These are phyloP conservation scores for Colletotrichum lindemuthianum DNA, from an alignment of 2,329 filamentous ascomycete species.

Conservation along the genomic window DNA sequence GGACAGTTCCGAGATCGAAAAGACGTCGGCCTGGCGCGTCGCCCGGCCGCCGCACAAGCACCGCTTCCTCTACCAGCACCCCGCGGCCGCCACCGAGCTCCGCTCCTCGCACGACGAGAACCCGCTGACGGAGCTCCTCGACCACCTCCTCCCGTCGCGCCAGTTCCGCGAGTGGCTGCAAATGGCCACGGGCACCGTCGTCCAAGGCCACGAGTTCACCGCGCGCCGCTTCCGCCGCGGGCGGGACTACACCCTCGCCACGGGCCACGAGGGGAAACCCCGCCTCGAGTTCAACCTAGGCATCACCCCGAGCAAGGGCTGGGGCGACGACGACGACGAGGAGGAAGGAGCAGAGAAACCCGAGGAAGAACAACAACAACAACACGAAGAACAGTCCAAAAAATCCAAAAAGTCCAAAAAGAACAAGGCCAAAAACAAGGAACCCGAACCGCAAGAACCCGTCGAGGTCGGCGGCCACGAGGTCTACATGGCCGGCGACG, in stretches of 20 bases:
- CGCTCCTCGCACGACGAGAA: constrained; percentile 55
- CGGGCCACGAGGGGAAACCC: constrained; percentile 79
- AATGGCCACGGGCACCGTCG: constrained; percentile 78
- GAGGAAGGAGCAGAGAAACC: constrained; percentile 55
- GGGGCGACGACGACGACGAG: constrained; percentile 77
- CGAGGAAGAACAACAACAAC: constrained; percentile 42
- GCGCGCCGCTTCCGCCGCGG: constrained; percentile 88
- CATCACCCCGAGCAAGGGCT: constrained; percentile 85
- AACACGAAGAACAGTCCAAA: constrained; percentile 44
- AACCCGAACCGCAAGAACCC: constrained; percentile 40
- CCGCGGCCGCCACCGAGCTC: constrained; percentile 50
- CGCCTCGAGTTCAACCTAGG: constrained; percentile 88
- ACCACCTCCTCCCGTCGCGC: constrained; percentile 83
- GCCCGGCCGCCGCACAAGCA: constrained; percentile 95
- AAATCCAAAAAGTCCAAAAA: constrained; percentile 44
- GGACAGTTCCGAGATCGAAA: constrained; percentile 66
- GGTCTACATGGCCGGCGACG: constrained; percentile 93
- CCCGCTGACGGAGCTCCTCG: constrained; percentile 80
- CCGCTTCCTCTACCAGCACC: constrained; percentile 84
- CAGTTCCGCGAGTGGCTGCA: constrained; percentile 92
- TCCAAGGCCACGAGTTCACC: constrained; percentile 81
- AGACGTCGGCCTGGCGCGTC: constrained; percentile 73
- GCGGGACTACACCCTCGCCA: constrained; percentile 92
- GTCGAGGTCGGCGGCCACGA: constrained; percentile 76
- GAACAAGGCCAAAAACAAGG: constrained; percentile 45